Evolutionary conservation across 176 grass and related monocot genomes (phyloP).

Genomic region (Eleusine coracana): DNA sequence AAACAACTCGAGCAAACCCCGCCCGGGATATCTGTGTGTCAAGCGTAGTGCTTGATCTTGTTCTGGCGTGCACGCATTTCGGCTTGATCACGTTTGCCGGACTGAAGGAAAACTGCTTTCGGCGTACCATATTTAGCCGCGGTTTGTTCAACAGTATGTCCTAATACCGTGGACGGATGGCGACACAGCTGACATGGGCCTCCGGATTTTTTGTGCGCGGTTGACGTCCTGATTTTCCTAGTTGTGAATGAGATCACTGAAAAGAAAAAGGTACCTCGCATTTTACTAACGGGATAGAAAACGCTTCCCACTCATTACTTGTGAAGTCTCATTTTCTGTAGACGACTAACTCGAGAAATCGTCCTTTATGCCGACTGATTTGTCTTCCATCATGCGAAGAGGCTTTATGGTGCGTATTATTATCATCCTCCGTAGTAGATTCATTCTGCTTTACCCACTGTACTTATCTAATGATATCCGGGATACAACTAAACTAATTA

Average conservation of each 20-base stretch:
- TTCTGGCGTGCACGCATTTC: background rate
- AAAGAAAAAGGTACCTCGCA: too few relatives aligned
- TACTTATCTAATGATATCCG: too few relatives aligned
- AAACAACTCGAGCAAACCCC: background rate
- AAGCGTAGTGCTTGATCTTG: background rate
- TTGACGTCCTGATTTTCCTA: background rate
- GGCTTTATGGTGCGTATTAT: too few relatives aligned
- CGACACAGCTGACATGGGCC: background rate
- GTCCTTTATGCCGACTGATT: background rate
- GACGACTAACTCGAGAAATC: background rate
- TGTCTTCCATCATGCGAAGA: background rate
- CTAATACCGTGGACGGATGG: conserved; percentile 17
- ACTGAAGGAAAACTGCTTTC: conserved; percentile 15
- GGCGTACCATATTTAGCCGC: background rate
- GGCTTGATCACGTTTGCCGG: background rate
- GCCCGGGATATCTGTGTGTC: background rate
- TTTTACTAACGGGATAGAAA: too few relatives aligned
- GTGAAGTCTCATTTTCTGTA: too few relatives aligned
- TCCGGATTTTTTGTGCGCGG: background rate
- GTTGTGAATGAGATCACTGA: background rate
- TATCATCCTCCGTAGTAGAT: too few relatives aligned
- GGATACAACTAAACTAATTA: too few relatives aligned
- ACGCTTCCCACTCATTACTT: too few relatives aligned
- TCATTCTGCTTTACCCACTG: too few relatives aligned
- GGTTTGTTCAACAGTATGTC: background rate